These are phyloP conservation scores for Entomortierella parvispora DNA, from an alignment of 192 early-diverging fungal species.

Conservation along the genomic window DNA sequence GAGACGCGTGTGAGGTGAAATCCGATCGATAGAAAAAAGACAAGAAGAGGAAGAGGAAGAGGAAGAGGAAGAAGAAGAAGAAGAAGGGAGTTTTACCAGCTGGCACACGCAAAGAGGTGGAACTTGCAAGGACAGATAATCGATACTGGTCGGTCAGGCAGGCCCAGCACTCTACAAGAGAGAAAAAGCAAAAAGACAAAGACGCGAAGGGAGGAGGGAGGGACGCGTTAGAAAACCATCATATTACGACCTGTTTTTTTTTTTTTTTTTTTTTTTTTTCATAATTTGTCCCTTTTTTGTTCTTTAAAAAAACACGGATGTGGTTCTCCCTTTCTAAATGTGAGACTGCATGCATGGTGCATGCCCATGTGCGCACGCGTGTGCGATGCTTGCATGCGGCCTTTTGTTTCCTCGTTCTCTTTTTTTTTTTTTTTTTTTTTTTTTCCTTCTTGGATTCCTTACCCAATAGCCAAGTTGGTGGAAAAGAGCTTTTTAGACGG, in stretches of 20 bases:
- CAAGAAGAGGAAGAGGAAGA: too few relatives aligned
- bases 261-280: conserved; percentile 9
- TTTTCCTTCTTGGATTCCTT: neutral
- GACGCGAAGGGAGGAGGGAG: neutral
- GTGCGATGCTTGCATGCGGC: neutral
- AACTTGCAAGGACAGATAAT: conserved; percentile 52
- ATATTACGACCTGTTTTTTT: neutral
- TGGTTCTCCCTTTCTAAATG: too few relatives aligned
- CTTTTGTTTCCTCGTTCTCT: neutral
- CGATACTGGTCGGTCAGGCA: conserved; percentile 47
- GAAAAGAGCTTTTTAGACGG: conserved; percentile 38
- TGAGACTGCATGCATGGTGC: neutral
- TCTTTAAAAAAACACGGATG: too few relatives aligned
- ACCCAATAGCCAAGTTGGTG: neutral
- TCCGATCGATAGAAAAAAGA: too few relatives aligned
- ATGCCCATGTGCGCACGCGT: neutral
- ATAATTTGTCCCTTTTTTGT: too few relatives aligned
- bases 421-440: conserved; percentile 9
- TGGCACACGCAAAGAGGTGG: conserved; percentile 48
- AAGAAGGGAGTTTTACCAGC: conserved; percentile 20
- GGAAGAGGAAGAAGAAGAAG: too few relatives aligned
- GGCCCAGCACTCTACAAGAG: neutral
- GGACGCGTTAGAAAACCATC: neutral
- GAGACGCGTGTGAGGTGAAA: neutral
- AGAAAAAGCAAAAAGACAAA: neutral